Evolutionary conservation across 2,329 filamentous ascomycete species (phyloP).

Genomic region (Fusarium oxysporum): DNA sequence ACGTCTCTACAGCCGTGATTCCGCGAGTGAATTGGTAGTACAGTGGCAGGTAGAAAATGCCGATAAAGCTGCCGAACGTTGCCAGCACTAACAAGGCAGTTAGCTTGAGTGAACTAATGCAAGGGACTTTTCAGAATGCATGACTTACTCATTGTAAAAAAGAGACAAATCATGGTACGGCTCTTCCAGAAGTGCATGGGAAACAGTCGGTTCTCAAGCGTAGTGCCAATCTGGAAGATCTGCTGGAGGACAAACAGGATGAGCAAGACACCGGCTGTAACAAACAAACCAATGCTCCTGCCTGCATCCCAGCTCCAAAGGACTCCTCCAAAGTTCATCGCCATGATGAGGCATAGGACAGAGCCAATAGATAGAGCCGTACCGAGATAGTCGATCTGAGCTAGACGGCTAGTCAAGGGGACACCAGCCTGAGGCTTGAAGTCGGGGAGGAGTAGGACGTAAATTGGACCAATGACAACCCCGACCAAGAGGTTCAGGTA

Average conservation of each 20-base stretch:
- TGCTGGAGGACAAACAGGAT: constrained; percentile 60
- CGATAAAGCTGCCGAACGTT: constrained; percentile 13
- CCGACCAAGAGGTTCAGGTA: constrained; percentile 30
- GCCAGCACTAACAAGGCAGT: neutral
- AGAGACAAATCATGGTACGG: constrained; percentile 55
- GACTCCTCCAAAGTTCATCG: constrained; percentile 61
- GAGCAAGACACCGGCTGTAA: constrained; percentile 54
- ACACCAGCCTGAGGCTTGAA: constrained; percentile 10
- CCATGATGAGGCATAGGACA: constrained; percentile 57
- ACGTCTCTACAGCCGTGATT: constrained; percentile 3
- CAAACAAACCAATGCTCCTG: constrained; percentile 58
- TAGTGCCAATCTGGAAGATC: constrained; percentile 9
- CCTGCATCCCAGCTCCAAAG: constrained; percentile 59
- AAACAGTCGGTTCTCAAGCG: constrained; percentile 53
- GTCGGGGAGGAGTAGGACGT: constrained; percentile 16
- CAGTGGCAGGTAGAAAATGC: constrained; percentile 19
- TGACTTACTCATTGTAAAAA: constrained; percentile 49
- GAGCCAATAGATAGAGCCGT: constrained; percentile 55
- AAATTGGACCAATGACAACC: constrained; percentile 13
- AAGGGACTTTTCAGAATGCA: rapidly evolving
- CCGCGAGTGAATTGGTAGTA: constrained; percentile 16
- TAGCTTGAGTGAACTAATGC: neutral
- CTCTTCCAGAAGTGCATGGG: constrained; percentile 59
- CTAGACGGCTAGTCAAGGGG: neutral
- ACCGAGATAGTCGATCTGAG: constrained; percentile 55